phyloP scores from a whole-genome alignment of 352 stramenopile species.

The Phytopythium ostracodes region DNA sequence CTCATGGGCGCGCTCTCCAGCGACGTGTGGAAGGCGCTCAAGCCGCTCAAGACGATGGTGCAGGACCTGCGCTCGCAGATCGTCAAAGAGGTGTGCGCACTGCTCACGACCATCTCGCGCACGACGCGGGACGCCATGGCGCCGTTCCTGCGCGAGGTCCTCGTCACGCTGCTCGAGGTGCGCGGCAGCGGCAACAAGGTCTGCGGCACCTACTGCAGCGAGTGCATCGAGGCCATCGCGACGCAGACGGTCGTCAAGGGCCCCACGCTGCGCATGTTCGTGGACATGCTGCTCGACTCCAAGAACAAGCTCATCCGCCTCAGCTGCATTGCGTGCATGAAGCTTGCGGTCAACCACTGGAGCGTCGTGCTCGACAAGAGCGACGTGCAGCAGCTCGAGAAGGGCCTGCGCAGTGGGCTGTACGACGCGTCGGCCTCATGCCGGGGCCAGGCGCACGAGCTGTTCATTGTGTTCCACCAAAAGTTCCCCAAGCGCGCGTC shows the following conservation, averaged over 20 bases:
- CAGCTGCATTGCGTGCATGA: slow-evolving; percentile 65
- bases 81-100: slow-evolving; percentile 75
- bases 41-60: slow-evolving; percentile 67
- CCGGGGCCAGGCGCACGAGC: slow-evolving; percentile 55
- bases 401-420: slow-evolving; percentile 63
- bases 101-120: slow-evolving; percentile 56
- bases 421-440: slow-evolving; percentile 77
- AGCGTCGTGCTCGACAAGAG: slow-evolving; percentile 73
- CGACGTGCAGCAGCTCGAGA: slow-evolving; percentile 79
- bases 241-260: slow-evolving; percentile 69
- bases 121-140: slow-evolving; percentile 78
- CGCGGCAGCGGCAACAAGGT: slow-evolving; percentile 82
- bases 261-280: slow-evolving; percentile 64
- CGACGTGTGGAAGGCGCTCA: slow-evolving; percentile 70
- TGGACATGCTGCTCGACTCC: slow-evolving; percentile 68
- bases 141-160: slow-evolving; percentile 65
- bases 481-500: slow-evolving; percentile 76
- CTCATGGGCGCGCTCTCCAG: slow-evolving; percentile 31
- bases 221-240: slow-evolving; percentile 69
- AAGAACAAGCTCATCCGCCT: slow-evolving; percentile 83
- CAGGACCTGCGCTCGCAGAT: slow-evolving; percentile 83
- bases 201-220: slow-evolving; percentile 72
- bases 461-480: slow-evolving; percentile 70
- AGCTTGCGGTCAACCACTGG: slow-evolving; percentile 48
- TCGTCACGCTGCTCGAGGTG: slow-evolving; percentile 74